Evolutionary conservation across 2,329 filamentous ascomycete species (phyloP), one percentile per base, ranked within the genome.

Genomic region (Zymoseptoria pseudotritici): DNA sequence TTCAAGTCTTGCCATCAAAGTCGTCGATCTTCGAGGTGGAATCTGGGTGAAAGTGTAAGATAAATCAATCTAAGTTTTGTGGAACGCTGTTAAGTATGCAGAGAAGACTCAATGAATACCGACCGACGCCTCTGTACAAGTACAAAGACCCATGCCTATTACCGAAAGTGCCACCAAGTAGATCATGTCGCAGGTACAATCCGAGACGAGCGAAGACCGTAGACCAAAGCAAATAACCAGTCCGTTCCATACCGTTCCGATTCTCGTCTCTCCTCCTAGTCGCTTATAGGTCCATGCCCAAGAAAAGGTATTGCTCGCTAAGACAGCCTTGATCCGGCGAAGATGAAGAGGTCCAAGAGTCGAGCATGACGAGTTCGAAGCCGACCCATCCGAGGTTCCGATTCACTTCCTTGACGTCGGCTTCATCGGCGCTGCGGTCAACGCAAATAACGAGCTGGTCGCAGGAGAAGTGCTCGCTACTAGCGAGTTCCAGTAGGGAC

Each of bases 331-430:
- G 84, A 53, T 76, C 77, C 54, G 74, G 73, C 49, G 80, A 79
- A 2, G 36, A 46, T n/a, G 36, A 46, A 46, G 36, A 46, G 11
- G 65, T 53, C 87, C 91, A 96, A 67, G 85, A 83, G 67, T 91
- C 87, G 51, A 97, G 80, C 22, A 89, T 93, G 55, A 85, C 86
- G 66, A 93, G 82, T 71, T 90, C 89, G 72, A 96, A 96, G 58
- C 92, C 92, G 65, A 95, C 92, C 92, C 92, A 97, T 73, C 91
- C 89, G 56, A 97, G 83, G 70, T 91, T 92, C 74, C 88, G 90
- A 70, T 88, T 85, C 67, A 93, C 79, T 60, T 86, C 80, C 67
- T 87, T 84, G 63, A 89, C 85, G 61, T 82, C 77, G 24, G 81
- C 76, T 49, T 84, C 81, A 63, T 87, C 84, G 63, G 88, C 84